phyloP scores from a whole-genome alignment of 176 grass and related monocot genomes.

The Paspalum notatum region DNA sequence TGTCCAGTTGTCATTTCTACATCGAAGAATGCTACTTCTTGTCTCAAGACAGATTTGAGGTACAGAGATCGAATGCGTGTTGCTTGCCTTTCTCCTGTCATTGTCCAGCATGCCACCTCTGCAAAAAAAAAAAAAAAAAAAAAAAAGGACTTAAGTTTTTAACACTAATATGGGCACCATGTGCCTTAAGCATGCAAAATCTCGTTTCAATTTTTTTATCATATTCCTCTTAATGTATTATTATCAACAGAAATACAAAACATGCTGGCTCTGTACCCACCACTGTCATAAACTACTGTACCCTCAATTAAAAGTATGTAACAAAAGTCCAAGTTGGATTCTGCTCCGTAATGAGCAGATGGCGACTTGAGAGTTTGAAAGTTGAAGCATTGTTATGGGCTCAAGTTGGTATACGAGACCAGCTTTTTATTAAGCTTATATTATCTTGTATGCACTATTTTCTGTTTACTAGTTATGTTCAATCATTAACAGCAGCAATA shows the following conservation, averaged over 20 bases:
- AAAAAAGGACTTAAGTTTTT: neutral
- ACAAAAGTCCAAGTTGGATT: slow-evolving; percentile 6
- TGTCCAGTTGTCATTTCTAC: slow-evolving; percentile 70
- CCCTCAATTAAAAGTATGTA: neutral
- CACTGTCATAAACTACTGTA: neutral
- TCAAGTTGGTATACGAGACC: neutral
- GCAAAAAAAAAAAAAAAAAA: neutral
- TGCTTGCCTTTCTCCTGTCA: slow-evolving; percentile 78
- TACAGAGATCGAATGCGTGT: slow-evolving; percentile 65
- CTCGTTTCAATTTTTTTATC: neutral
- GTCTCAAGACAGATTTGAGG: slow-evolving; percentile 71
- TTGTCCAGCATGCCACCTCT: slow-evolving; percentile 91
- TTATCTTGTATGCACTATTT: slow-evolving; percentile 6
- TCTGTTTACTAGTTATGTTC: slow-evolving; percentile 11
- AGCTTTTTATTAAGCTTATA: slow-evolving; percentile 17
- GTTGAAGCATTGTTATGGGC: neutral
- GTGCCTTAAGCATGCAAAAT: neutral
- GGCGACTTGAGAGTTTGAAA: slow-evolving; percentile 9
- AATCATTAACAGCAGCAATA: neutral
- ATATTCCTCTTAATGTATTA: neutral
- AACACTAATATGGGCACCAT: neutral
- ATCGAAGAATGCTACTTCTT: slow-evolving; percentile 82
- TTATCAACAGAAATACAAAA: slow-evolving; percentile 12
- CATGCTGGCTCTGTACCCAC: neutral
- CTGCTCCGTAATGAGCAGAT: neutral